Evolutionary conservation across 2,329 filamentous ascomycete genomes (phyloP), one percentile per base, ranked within the genome.

Genomic region (Leptographium lundbergii): DNA sequence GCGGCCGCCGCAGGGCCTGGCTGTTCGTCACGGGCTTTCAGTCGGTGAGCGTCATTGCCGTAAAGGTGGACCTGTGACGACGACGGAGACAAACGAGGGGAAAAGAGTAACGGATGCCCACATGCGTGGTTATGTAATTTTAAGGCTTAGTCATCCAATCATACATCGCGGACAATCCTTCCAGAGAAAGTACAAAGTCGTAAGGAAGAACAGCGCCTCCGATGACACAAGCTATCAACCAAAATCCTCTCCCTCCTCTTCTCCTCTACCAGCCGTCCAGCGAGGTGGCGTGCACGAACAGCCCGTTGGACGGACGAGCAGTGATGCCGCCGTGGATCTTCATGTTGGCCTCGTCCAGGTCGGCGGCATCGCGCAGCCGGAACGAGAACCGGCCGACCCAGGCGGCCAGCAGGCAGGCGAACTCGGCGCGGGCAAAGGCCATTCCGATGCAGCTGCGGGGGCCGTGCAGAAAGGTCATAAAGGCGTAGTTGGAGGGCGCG

Each of bases 371-470:
- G 62, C 70, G 69, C 58, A 85, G 67, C 64, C 73, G 73, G 68
- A 86, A 84, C 67, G 84, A 79, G 70, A 95, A 95, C 45, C 81
- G 78, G 1, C 90, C 90, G 4, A 92, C 79, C 78, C 88, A 84
- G 10, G 82, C 79, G 25, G 90, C 91, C 54, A 96, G 69, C 62
- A 96, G 73, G 68, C 87, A 92, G 10, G 89, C 89, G 71, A 96
- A 88, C 75, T 96, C 92, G 0, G 86, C 83, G 68, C 84, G 86
- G 0, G 91, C 88, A 72, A 96, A 96, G 2, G 77, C 77, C 70
- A 85, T 81, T 0, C 91, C 91, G 65, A 96, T 96, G 68, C 91
- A 96, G 67, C 86, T 88, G 57, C 91, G 76, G 2, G 91, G 90
- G 0, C 91, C 91, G 69, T 95, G 89, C 60, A 96, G 70, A 72